Evolutionary conservation across 176 grass and related monocot genomes (phyloP), one percentile per base, ranked within the genome.

Genomic region (Ensete glaucum): DNA sequence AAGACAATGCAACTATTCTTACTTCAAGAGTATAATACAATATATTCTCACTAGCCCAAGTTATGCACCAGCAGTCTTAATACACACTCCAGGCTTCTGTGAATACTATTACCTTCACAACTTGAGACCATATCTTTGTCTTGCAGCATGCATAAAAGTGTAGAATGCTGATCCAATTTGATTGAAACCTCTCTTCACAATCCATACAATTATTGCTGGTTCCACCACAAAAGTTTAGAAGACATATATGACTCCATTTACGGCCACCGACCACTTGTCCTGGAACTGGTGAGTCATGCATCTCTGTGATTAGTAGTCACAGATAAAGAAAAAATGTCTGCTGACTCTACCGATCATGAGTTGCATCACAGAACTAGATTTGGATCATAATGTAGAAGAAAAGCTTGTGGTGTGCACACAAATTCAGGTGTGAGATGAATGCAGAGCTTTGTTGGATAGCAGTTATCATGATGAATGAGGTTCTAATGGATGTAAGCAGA

Each of bases 191-290:
- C 62, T 29, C 62, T 25, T 64, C 26, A 64, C 1, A 64, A 26
- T 26, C 23, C 62, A 64, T 17, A 63, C 62, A 64, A 64, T 64
- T 64, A 64, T 64, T 64, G 62, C 6, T 64, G 62, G 23, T 64
- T 64, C 62, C 62, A 64, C 62, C 26, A 25, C 10, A 26, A 64
- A 64, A 64, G 62, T 64, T 11, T 27, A 26, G 62, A 10, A 64
- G 62, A 64, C 62, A 25, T 64, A 0, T 64, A 23, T 24, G 62
- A 13, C 9, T 64, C 23, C 23, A 25, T 64, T 10, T 64, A 13
- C 9, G 11, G 62, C 62, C 23, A 64, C 62, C 21, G 19, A 25
- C 56, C 62, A 64, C 22, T 27, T 64, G 22, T n/a, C 17, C 15
- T 16, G 10, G 27, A 23, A 64, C 9, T 12, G 62, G 26, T 26